Evolutionary conservation across 768 basidiomycete species (phyloP).

Genomic region (Crassisporium funariophilum): DNA sequence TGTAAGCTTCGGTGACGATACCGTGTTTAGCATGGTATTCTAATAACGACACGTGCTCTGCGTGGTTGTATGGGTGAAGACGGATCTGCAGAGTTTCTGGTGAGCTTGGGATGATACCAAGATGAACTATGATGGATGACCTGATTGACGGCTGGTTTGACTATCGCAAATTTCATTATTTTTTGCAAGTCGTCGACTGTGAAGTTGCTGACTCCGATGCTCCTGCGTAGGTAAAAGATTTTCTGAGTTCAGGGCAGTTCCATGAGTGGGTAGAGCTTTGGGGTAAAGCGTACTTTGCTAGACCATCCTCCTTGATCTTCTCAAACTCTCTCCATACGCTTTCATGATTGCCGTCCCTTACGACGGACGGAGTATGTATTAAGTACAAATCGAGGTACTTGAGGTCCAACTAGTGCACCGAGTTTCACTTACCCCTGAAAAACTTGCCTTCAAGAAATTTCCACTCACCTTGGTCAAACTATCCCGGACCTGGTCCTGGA

Average conservation of each 20-base stretch:
- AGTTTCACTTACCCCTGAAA: not conserved
- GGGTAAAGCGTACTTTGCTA: conserved; percentile 39
- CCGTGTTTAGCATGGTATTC: conserved; percentile 57
- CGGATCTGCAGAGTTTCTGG: conserved; percentile 53
- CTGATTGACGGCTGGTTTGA: conserved; percentile 75
- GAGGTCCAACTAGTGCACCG: conserved; percentile 52
- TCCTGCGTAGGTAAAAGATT: conserved; percentile 38
- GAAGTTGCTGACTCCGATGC: conserved; percentile 78
- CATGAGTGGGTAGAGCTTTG: too few species aligned
- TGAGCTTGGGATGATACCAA: not conserved
- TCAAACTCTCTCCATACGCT: conserved; percentile 60
- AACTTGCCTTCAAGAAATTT: not conserved
- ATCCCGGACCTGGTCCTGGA: conserved; percentile 41
- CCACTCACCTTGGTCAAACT: conserved; percentile 53
- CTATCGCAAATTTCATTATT: conserved; percentile 49
- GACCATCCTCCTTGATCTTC: conserved; percentile 46
- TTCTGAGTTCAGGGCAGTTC: too few species aligned
- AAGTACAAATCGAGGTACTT: conserved; percentile 71
- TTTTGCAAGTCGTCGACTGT: conserved; percentile 49
- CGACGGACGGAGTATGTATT: conserved; percentile 52
- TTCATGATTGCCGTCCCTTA: conserved; percentile 33
- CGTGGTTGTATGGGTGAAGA: conserved; percentile 72
- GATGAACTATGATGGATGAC: conserved; percentile 28
- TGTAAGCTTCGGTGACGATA: conserved; percentile 75
- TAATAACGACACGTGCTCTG: conserved; percentile 52